Evolutionary conservation across 768 basidiomycete genomes (phyloP), one percentile per base, ranked within the genome.

Genomic region (Suillus bovinus): DNA sequence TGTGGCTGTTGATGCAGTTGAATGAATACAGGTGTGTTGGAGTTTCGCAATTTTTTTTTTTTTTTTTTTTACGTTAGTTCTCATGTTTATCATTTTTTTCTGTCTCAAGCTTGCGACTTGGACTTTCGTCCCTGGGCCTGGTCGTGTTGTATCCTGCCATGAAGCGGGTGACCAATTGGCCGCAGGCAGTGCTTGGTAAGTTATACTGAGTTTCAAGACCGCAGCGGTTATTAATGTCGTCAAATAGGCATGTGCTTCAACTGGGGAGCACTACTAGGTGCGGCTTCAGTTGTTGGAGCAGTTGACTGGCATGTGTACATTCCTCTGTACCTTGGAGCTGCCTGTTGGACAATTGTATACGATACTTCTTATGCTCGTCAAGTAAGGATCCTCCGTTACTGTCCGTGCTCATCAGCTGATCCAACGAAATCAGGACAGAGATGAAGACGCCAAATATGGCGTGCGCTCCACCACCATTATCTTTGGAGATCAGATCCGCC

Each of bases 381-480:
- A 54, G 53, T 54, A 33, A 54, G 53, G 2, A 16, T 36, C 1
- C 16, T 36, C n/a, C 14, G 24, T 16, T 46, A 0, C 5, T 36
- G n/a, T 36, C 14, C 34, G 53, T 1, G 13, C 8, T 36, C 8
- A 16, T 85, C 59, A 81, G 82, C 84, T 86, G 81, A 85, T 83
- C 64, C 83, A 84, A 60, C 81, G 84, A 14, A 83, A 62, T 71
- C 81, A 91, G 78, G 91, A 93, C 73, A 86, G 88, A 60, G 74
- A 80, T 60, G 91, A 91, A 75, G 91, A 92, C 72, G 72, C 86
- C 47, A 81, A 83, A 58, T 85, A 84, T 61, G 88, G 88, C n/a
- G 85, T 92, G 42, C 84, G 86, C 61, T 91, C 89, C 5, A 92
- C 89, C 27, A 90, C 91, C 0, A 81, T 92, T 46, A 79, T 90